These are phyloP conservation scores for Pichia sp. DNA, from an alignment of 1,139 yeast species.

Conservation along the genomic window DNA sequence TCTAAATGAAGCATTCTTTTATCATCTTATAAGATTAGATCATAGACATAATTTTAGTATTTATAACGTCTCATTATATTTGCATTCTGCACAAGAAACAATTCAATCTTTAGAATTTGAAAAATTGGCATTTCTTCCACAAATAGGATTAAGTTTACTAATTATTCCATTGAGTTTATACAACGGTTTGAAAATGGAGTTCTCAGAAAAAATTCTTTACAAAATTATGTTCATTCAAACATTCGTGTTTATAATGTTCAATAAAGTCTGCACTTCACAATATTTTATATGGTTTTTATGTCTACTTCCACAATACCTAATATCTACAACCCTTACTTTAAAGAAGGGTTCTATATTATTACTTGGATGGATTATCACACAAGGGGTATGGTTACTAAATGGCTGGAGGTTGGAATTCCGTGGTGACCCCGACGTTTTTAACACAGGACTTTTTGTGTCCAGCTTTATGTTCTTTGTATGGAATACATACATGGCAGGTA, in stretches of 20 bases:
- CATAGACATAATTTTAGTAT: constrained; percentile 93
- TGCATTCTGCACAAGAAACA: constrained; percentile 40
- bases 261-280: constrained; percentile 91
- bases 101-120: constrained; percentile 26
- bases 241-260: constrained; percentile 80
- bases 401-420: constrained; percentile 80
- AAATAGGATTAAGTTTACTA: constrained; percentile 53
- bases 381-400: constrained; percentile 69
- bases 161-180: constrained; percentile 49
- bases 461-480: constrained; percentile 61
- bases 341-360: constrained; percentile 16
- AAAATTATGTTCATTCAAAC: constrained; percentile 82
- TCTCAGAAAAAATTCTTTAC: constrained; percentile 30
- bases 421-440: constrained; percentile 62
- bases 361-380: constrained; percentile 61
- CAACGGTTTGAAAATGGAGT: constrained; percentile 22
- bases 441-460: constrained; percentile 49
- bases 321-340: constrained; percentile 35
- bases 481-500: constrained; percentile 60
- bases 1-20: constrained; percentile 70
- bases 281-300: constrained; percentile 92
- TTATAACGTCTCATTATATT: constrained; percentile 73
- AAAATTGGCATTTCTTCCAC: constrained; percentile 77
- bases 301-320: constrained; percentile 65
- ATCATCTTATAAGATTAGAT: constrained; percentile 77